Evolutionary conservation across 371 early-diverging fungal species (phyloP).

Genomic region (Mortierella sp.): DNA sequence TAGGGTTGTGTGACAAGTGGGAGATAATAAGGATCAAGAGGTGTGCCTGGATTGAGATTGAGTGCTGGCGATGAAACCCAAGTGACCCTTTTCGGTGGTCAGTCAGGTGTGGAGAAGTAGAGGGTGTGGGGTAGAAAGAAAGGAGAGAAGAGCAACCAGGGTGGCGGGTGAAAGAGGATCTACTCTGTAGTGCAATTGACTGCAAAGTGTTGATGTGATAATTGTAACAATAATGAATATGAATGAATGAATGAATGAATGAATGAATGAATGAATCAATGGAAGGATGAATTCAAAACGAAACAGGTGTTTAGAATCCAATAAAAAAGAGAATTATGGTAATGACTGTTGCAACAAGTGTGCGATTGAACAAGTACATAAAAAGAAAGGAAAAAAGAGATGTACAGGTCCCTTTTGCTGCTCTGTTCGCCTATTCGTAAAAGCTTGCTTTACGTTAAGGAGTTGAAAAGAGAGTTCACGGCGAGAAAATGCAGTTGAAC

Average conservation of each 20-base stretch:
- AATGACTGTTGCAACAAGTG: not conserved
- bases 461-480: conserved; percentile 5
- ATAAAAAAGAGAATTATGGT: not conserved
- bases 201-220: not conserved
- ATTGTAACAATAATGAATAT: not conserved
- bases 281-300: not conserved
- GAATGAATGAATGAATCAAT: conserved; percentile 4
- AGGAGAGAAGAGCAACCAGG: not conserved
- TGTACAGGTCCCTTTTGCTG: not conserved
- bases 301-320: no score
- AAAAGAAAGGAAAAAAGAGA: not conserved
- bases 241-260: conserved; percentile 3
- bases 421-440: not conserved
- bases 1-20: no score
- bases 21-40: no score
- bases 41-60: not conserved
- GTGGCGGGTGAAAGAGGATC: not conserved
- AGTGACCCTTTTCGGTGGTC: not conserved
- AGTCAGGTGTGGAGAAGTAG: not conserved
- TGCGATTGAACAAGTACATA: not conserved
- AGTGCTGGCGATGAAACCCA: not conserved
- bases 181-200: not conserved
- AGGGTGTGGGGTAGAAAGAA: not conserved
- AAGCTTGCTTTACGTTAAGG: conserved; percentile 5
- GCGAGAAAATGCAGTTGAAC: not conserved